Evolutionary conservation across 495 filamentous ascomycete genomes (phyloP), one percentile per base, ranked within the genome.

Genomic region (Neurospora sp.): DNA sequence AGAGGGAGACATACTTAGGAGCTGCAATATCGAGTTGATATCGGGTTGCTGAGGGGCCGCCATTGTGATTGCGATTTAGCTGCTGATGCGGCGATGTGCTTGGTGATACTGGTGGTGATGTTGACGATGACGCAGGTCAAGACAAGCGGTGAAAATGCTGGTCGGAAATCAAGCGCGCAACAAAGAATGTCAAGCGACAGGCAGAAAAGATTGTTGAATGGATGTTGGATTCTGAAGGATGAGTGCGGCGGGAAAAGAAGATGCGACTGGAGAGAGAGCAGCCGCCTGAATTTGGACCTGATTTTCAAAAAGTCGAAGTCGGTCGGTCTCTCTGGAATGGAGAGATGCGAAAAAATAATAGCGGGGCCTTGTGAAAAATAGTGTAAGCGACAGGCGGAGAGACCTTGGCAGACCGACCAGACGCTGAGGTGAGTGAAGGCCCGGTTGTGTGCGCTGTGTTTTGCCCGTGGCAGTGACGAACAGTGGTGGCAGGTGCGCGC

Each of bases 11-110:
- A 21, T 38, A 69, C 72, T 73, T 42, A 81, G 74, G 19, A 81
- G 66, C 69, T 71, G 74, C 31, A 81, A 73, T 69, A 81, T 80
- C 24, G 79, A 77, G 54, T 73, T 81, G 71, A 81, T 76, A 69
- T 81, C 79, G 34, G 76, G 73, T n/a, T 71, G 74, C 1, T 73
- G 54, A 9, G 72, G 71, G 70, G 76, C 78, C 70, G 79, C 78
- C 79, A 81, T 81, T 36, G 73, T 79, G 74, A 37, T 13, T 71
- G 24, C 40, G 34, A 37, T 34, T 69, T 39, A 31, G 10, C 21
- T 39, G 21, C 28, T 2, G 15, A 3, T 36, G 9, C 39, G 70
- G 54, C 28, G 15, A 66, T 19, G 54, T 66, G 54, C 54, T 66
- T 66, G 54, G 28, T 66, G 54, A 66, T 66, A 66, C 28, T 34